Evolutionary conservation across 2,329 filamentous ascomycete genomes (phyloP).

Genomic region (Fusarium sp.): DNA sequence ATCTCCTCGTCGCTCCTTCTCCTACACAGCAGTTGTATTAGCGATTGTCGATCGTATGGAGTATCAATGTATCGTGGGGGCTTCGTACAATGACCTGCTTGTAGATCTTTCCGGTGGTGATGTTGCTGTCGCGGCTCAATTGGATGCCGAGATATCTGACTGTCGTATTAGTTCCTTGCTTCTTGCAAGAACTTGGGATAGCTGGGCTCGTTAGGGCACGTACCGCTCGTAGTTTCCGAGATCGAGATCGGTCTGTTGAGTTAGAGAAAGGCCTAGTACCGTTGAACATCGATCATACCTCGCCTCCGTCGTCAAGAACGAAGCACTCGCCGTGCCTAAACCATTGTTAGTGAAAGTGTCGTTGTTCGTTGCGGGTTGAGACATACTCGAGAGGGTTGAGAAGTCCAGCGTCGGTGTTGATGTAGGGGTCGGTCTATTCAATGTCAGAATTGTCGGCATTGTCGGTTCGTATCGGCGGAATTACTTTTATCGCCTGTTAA

Average conservation of each 20-base stretch:
- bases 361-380: not conserved
- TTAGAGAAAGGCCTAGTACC: constrained; percentile 12
- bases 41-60: not conserved
- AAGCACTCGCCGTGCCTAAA: constrained; percentile 89
- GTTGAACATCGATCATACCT: constrained; percentile 24
- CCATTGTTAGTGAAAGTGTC: constrained; percentile 14
- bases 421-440: constrained; percentile 67
- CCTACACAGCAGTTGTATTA: constrained; percentile 49
- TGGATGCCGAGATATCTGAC: constrained; percentile 80
- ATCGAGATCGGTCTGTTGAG: constrained; percentile 64
- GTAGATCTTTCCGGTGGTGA: constrained; percentile 98
- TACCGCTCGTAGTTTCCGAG: constrained; percentile 71
- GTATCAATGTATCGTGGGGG: not conserved
- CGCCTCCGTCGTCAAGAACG: constrained; percentile 79
- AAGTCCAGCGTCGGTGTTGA: constrained; percentile 58
- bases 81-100: constrained; percentile 81
- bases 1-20: constrained; percentile 76
- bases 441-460: constrained; percentile 7
- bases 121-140: constrained; percentile 90
- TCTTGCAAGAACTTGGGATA: not conserved
- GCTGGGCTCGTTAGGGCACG: not conserved
- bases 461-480: constrained; percentile 1
- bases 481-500: constrained; percentile 44
- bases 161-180: not conserved
- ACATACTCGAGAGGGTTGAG: constrained; percentile 54